Conservation (phyloP, 495 filamentous ascomycete species). For the Annulohypoxylon moriforme region DNA sequence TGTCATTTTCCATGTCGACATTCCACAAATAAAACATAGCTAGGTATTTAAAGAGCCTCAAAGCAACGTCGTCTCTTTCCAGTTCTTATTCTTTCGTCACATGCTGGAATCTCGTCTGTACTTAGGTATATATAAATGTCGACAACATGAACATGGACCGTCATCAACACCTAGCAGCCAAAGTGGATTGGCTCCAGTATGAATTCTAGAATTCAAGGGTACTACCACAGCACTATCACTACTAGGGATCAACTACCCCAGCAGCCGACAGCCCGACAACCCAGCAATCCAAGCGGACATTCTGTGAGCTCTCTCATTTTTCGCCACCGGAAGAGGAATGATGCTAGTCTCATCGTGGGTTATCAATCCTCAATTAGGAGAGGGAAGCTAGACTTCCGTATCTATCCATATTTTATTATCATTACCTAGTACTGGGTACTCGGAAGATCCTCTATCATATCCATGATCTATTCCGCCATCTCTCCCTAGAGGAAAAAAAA, state of each 20-base stretch:
- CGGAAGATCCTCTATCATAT: slow-evolving; percentile 29
- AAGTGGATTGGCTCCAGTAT: slow-evolving; percentile 25
- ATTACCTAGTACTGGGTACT: slow-evolving; percentile 10
- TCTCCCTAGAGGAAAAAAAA: slow-evolving; percentile 6
- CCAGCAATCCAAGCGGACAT: not conserved
- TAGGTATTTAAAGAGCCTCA: slow-evolving; percentile 50
- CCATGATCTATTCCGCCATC: slow-evolving; percentile 33
- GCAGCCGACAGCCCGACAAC: not conserved
- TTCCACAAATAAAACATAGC: slow-evolving; percentile 48
- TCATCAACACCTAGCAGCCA: slow-evolving; percentile 23
- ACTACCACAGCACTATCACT: not conserved
- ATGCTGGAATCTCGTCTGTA: not conserved
- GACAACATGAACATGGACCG: slow-evolving; percentile 7
- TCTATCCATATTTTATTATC: not conserved
- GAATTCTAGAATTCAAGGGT: slow-evolving; percentile 3
- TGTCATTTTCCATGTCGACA: slow-evolving; percentile 51
- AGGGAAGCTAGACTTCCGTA: slow-evolving; percentile 41
- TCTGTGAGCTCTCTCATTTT: slow-evolving; percentile 12
- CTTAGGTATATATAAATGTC: slow-evolving; percentile 3
- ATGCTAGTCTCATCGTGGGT: slow-evolving; percentile 35
- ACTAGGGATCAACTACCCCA: slow-evolving; percentile 9
- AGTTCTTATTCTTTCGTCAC: slow-evolving; percentile 32
- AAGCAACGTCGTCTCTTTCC: slow-evolving; percentile 48
- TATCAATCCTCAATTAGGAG: slow-evolving; percentile 40
- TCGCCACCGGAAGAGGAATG: slow-evolving; percentile 28